A percentile compares a stretch with the other conserved stretches of the same genome.
phyloP scores from a whole-genome alignment of 176 grass and related monocot species.

The Thalia dealbata region DNA sequence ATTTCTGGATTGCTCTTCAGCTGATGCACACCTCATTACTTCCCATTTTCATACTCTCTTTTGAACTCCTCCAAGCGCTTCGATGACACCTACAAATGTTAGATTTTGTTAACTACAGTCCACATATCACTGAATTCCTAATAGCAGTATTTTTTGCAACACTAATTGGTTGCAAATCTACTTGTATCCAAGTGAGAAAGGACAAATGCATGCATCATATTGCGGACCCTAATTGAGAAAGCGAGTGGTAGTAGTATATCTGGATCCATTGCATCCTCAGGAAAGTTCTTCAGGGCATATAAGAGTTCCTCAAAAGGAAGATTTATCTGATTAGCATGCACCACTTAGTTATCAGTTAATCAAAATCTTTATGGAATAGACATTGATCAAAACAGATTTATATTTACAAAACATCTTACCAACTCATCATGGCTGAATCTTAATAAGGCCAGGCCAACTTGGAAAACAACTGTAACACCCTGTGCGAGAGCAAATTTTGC shows the following conservation, averaged over 20 bases:
- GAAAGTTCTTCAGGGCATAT: constrained; percentile 73
- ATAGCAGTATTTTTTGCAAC: neutral
- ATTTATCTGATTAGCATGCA: constrained; percentile 45
- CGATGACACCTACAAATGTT: constrained; percentile 49
- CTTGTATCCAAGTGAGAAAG: neutral
- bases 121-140: neutral
- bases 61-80: constrained; percentile 55
- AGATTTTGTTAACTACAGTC: neutral
- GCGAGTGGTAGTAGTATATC: constrained; percentile 65
- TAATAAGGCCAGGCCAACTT: constrained; percentile 82
- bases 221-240: constrained; percentile 67
- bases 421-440: constrained; percentile 86
- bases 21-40: neutral
- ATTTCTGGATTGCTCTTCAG: neutral
- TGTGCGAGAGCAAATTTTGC: constrained; percentile 15
- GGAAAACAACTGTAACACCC: constrained; percentile 88
- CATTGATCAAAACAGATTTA: constrained; percentile 4
- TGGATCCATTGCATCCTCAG: constrained; percentile 75
- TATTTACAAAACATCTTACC: constrained; percentile 34
- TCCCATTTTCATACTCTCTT: constrained; percentile 46
- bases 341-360: constrained; percentile 13
- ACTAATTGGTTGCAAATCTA: neutral
- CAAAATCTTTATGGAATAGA: neutral
- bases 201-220: neutral
- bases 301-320: constrained; percentile 88